Evolutionary conservation across 169 alveolate genomes (phyloP).

Genomic region (Eimeria nieschulzi): DNA sequence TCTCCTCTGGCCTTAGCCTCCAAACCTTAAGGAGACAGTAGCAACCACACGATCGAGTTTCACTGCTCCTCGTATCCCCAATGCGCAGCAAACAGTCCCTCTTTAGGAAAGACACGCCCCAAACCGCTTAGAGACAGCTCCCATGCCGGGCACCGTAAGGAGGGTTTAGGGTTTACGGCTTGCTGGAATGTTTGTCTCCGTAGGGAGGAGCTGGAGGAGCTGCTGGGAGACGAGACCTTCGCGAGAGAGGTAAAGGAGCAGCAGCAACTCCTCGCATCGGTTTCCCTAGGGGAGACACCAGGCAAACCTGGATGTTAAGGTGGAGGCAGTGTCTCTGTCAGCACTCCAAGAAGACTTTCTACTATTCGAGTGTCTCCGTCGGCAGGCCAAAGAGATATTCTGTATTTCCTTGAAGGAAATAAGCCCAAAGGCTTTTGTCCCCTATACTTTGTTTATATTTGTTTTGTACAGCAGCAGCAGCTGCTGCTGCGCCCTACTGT

Average conservation of each 20-base stretch:
- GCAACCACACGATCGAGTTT: too few relatives aligned
- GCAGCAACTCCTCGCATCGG: conserved; percentile 5
- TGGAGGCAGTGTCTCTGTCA: too few relatives aligned
- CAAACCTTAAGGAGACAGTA: too few relatives aligned
- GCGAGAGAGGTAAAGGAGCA: conserved; percentile 33
- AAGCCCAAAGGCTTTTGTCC: background rate
- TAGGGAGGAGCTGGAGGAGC: conserved; percentile 19
- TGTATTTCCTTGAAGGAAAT: too few relatives aligned
- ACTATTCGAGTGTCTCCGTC: too few relatives aligned
- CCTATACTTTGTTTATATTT: background rate
- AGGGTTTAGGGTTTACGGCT: background rate
- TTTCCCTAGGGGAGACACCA: background rate
- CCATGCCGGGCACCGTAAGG: background rate
- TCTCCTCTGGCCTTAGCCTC: too few relatives aligned
- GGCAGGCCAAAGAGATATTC: too few relatives aligned
- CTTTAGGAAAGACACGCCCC: too few relatives aligned
- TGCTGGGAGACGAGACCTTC: conserved; percentile 18
- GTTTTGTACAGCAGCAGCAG: background rate
- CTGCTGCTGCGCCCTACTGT: conserved; percentile 11
- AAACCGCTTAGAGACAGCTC: too few relatives aligned
- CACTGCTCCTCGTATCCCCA: too few relatives aligned
- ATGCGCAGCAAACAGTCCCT: too few relatives aligned
- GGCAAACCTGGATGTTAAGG: background rate
- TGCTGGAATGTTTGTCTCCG: background rate
- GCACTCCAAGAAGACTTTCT: too few relatives aligned